Conservation (phyloP, 768 basidiomycete species). For the Filobasidium floriforme region DNA sequence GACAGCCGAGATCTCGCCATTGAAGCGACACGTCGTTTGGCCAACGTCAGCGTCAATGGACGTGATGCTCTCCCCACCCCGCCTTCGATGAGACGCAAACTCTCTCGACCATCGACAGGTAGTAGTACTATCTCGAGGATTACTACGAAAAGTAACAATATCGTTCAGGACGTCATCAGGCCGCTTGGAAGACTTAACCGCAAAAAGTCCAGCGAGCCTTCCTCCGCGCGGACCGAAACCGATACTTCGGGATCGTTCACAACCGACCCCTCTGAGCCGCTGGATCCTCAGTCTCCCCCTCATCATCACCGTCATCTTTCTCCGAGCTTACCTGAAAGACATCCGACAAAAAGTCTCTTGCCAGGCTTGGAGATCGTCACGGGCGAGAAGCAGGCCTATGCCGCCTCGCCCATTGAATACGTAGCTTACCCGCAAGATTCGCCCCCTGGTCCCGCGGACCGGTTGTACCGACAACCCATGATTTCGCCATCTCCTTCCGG, state of each 20-base stretch:
- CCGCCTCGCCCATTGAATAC: not conserved
- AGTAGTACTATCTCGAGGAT: constrained; percentile 2
- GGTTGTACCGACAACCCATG: too few species aligned
- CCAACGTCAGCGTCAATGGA: not conserved
- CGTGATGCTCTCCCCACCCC: not conserved
- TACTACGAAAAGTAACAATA: not conserved
- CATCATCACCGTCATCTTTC: too few species aligned
- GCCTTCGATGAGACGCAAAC: not conserved
- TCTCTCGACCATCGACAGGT: not conserved
- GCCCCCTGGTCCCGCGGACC: not conserved
- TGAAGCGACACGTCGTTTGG: not conserved
- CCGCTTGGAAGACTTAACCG: not conserved
- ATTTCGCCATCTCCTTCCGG: too few species aligned
- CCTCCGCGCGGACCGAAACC: not conserved
- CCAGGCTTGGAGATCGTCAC: not conserved
- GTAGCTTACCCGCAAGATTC: not conserved
- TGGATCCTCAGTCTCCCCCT: not conserved
- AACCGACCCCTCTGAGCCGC: not conserved
- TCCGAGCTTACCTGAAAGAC: too few species aligned
- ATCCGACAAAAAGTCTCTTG: not conserved
- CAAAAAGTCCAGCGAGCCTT: not conserved
- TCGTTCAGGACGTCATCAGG: not conserved
- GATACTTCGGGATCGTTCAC: not conserved
- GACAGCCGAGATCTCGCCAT: not conserved
- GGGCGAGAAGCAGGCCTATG: not conserved